Evolutionary conservation across 2,329 filamentous ascomycete genomes (phyloP), one percentile per base, ranked within the genome.

Genomic region (Neodidymelliopsis sp.): DNA sequence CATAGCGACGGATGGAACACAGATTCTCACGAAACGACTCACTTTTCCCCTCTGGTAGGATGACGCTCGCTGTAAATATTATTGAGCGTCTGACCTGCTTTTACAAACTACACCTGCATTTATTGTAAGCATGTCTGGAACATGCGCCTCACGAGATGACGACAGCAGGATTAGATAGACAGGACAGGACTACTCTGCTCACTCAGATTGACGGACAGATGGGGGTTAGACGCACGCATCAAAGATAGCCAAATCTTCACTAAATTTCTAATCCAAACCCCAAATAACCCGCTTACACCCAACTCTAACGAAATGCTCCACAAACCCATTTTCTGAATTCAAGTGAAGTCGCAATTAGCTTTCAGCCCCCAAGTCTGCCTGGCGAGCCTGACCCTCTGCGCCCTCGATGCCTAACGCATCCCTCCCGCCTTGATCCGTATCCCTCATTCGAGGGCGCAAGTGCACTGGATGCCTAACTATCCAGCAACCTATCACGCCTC

Each of bases 61-160:
- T 57, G 57, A 60, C 62, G 59, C 57, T 66, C 62, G 55, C 56
- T 65, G 62, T 65, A 66, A 37, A 67, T 62, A 60, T 13, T 49
- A 50, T 55, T 56, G 57, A 59, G 60, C 53, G 60, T 62, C 57
- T 55, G 15, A 44, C 29, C 19, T 50, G 51, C 42, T 56, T 31
- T 54, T 59, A 49, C 22, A 27, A 41, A 29, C 40, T 55, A 41
- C 33, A 36, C 38, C 45, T 47, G 35, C 50, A 54, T 25, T 48
- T 43, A 29, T 41, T 53, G 35, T 48, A 39, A 45, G 52, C 53
- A 49, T 62, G 56, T 54, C 58, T 58, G 58, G 56, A 42, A 56
- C 56, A 58, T 56, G 57, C 47, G 42, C 42, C 27, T 55, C 43
- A 50, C 38, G 53, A 57, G 34, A 42, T n/a, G 47, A 45, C 16